These are phyloP conservation scores for Eucalyptus erythrocorys DNA, from an alignment of 345 rosid species.

Conservation along the genomic window DNA sequence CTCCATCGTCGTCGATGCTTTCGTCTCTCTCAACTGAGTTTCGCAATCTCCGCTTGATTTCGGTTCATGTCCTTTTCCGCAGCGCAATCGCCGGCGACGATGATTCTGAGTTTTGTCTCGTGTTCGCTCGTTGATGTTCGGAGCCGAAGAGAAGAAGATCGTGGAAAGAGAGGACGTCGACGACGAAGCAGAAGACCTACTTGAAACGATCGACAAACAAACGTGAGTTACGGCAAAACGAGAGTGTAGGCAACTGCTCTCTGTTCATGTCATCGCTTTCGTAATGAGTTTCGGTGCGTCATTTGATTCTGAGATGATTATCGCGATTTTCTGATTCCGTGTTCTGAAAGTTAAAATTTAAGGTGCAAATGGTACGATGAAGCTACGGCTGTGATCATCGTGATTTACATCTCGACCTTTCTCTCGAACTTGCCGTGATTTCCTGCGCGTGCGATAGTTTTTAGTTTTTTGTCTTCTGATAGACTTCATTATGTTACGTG, in stretches of 20 bases:
- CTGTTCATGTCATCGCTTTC: neutral
- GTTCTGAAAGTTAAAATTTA: neutral
- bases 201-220: conserved; percentile 3
- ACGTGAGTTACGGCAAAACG: neutral
- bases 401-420: neutral
- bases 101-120: neutral
- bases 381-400: neutral
- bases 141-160: neutral
- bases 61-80: neutral
- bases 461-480: neutral
- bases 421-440: neutral
- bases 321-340: neutral
- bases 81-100: neutral
- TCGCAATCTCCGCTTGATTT: neutral
- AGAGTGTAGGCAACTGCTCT: neutral
- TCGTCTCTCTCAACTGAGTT: neutral
- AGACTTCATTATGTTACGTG: no score
- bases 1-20: neutral
- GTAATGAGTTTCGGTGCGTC: neutral
- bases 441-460: neutral
- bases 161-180: conserved; percentile 1
- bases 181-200: neutral
- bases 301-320: neutral
- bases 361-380: neutral
- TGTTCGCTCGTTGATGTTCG: neutral